A percentile compares a stretch with the other conserved stretches of the same genome.
phyloP scores from a whole-genome alignment of 1,284 basidiomycete genomes.

The Singerocomus inundabilis region DNA sequence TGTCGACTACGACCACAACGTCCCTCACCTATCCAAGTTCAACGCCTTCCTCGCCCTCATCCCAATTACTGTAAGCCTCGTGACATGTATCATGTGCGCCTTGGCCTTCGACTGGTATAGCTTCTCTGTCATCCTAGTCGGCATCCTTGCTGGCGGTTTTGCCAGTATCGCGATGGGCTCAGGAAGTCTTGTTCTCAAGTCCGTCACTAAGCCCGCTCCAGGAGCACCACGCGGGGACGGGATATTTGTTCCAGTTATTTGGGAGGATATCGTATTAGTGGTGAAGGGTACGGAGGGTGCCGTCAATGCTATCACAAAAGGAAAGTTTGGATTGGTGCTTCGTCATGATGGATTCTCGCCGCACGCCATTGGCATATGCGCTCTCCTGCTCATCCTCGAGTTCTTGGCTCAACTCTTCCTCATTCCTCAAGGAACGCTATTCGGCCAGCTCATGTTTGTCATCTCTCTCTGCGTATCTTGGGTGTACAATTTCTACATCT shows the following conservation, averaged over 20 bases:
- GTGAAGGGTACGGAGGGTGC: slow-evolving; percentile 25
- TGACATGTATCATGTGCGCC: slow-evolving; percentile 22
- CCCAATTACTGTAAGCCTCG: slow-evolving; percentile 27
- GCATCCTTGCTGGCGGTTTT: slow-evolving; percentile 28
- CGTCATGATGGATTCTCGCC: neutral
- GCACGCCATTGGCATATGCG: slow-evolving; percentile 24
- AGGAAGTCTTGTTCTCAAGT: slow-evolving; percentile 14
- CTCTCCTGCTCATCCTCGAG: slow-evolving; percentile 28
- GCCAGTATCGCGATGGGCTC: slow-evolving; percentile 28
- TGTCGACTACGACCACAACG: slow-evolving; percentile 6
- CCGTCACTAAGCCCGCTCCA: slow-evolving; percentile 9
- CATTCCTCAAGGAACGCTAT: slow-evolving; percentile 28
- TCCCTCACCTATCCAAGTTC: slow-evolving; percentile 12
- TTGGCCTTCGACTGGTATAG: slow-evolving; percentile 28
- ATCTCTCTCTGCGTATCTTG: slow-evolving; percentile 30
- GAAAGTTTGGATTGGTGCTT: slow-evolving; percentile 25
- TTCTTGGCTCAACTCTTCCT: slow-evolving; percentile 30
- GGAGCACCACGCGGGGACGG: slow-evolving; percentile 24
- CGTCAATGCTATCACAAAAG: slow-evolving; percentile 29
- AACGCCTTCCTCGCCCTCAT: slow-evolving; percentile 16
- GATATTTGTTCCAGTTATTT: slow-evolving; percentile 16
- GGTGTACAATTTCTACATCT: slow-evolving; percentile 28
- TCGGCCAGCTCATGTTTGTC: slow-evolving; percentile 32
- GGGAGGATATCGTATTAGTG: slow-evolving; percentile 22
- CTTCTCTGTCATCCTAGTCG: slow-evolving; percentile 31